Evolutionary conservation across 2,329 filamentous ascomycete genomes (phyloP), one percentile per base, ranked within the genome.

Genomic region (Xylariaceae sp.): DNA sequence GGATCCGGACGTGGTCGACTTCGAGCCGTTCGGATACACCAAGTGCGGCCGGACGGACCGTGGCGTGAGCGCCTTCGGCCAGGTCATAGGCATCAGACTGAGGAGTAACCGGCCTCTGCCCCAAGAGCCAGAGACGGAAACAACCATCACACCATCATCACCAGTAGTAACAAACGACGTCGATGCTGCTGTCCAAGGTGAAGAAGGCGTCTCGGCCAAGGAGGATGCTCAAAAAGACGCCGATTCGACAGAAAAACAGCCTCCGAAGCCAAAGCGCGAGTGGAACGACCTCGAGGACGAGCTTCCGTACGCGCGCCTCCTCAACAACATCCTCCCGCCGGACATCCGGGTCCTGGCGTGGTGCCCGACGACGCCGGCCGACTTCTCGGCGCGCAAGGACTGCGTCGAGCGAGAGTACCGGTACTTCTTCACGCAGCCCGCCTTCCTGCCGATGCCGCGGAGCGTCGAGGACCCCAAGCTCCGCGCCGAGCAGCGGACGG

Each of bases 371-470:
- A 86, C 85, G 12, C 87, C 89, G 0, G 65, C 74, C 7, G 76
- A 77, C 45, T 98, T 98, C 62, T 88, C 86, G 23, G 92, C 92
- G 4, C 81, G 92, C 28, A 96, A 96, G 71, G 88, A 85, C 38
- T 98, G 92, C 64, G 79, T 83, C 46, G 88, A 96, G 64, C 76
- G 92, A 15, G 83, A 85, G 50, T 98, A 98, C 67, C 81, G 87
- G 41, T 98, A 98, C 65, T 97, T 95, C 70, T 98, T 98, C 68
- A 97, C 92, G 0, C 88, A 96, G 59, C 92, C 92, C 0, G 86
- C 85, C 1, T 95, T 88, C 57, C 68, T 78, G 2, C 88, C 88
- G 0, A 70, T 76, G 4, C 78, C 83, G 1, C 66, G 71, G 2
- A 57, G 70, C 14, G 46, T 73, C 26, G 76, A 74, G 4, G 61